phyloP scores from a whole-genome alignment of 257 asterid genomes.

The Rehmannia glutinosa region DNA sequence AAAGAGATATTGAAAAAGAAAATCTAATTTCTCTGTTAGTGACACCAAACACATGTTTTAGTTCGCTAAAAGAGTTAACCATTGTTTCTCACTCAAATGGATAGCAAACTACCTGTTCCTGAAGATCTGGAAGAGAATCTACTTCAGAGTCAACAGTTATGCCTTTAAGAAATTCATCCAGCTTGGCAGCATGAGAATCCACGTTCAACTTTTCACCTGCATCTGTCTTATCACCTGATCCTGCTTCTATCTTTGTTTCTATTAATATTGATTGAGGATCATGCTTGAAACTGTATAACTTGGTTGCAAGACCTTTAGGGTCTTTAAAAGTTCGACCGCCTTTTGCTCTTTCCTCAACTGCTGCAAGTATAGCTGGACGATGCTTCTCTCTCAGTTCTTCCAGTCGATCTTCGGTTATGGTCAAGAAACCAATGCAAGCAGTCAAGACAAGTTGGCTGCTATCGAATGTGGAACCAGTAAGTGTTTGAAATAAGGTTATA shows the following conservation, averaged over 20 bases:
- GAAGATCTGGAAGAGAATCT: slow-evolving; percentile 76
- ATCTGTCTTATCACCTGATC: slow-evolving; percentile 30
- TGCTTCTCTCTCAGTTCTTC: slow-evolving; percentile 66
- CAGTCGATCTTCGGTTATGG: slow-evolving; percentile 61
- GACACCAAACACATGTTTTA: not conserved
- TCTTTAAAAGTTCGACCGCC: slow-evolving; percentile 53
- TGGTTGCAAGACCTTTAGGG: slow-evolving; percentile 74
- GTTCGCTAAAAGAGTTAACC: not conserved
- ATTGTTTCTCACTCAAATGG: not conserved
- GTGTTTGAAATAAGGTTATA: slow-evolving; percentile 70
- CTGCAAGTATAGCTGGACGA: slow-evolving; percentile 62
- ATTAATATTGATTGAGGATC: slow-evolving; percentile 37
- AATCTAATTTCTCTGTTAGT: not conserved
- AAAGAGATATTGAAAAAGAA: not conserved
- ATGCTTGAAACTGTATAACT: slow-evolving; percentile 84
- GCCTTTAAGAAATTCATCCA: slow-evolving; percentile 53
- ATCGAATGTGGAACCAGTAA: slow-evolving; percentile 82
- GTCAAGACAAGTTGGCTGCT: slow-evolving; percentile 96
- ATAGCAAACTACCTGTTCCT: slow-evolving; percentile 63
- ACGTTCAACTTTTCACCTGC: slow-evolving; percentile 20
- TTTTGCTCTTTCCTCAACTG: slow-evolving; percentile 62
- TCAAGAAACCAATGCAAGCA: slow-evolving; percentile 88
- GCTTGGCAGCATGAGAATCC: slow-evolving; percentile 40
- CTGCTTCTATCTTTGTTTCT: slow-evolving; percentile 42
- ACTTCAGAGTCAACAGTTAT: slow-evolving; percentile 50